Evolutionary conservation across 495 filamentous ascomycete species (phyloP).

Genomic region (Trichoderma gamsii): DNA sequence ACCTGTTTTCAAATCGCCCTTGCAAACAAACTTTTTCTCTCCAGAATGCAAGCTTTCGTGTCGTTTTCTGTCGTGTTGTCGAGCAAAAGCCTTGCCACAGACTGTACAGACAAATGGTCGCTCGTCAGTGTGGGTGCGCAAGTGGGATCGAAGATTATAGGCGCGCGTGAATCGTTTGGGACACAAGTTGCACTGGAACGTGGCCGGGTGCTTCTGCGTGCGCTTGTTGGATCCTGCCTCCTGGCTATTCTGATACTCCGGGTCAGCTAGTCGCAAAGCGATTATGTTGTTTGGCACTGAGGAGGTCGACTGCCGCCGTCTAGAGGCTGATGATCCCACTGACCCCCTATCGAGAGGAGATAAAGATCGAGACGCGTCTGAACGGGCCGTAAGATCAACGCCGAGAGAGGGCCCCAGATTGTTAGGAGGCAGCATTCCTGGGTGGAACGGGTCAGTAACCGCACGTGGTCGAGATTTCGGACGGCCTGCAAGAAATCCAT

Average conservation of each 20-base stretch:
- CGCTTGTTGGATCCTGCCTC: slow-evolving; percentile 58
- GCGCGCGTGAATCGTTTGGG: slow-evolving; percentile 85
- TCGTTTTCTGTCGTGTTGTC: slow-evolving; percentile 88
- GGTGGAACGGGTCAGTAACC: slow-evolving; percentile 67
- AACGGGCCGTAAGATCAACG: slow-evolving; percentile 41
- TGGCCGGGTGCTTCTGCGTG: slow-evolving; percentile 91
- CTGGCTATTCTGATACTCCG: slow-evolving; percentile 67
- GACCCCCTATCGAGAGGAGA: slow-evolving; percentile 58
- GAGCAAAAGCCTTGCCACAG: slow-evolving; percentile 91
- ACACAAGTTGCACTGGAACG: slow-evolving; percentile 79
- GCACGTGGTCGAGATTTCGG: slow-evolving; percentile 56
- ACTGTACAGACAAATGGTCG: slow-evolving; percentile 92
- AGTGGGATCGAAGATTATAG: slow-evolving; percentile 85
- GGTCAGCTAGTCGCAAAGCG: slow-evolving; percentile 85
- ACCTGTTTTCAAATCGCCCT: slow-evolving; percentile 75
- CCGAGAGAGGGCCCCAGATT: slow-evolving; percentile 26
- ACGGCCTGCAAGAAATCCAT: slow-evolving; percentile 35
- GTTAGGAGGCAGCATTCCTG: slow-evolving; percentile 39
- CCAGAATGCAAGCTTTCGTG: slow-evolving; percentile 88
- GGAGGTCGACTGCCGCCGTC: slow-evolving; percentile 80
- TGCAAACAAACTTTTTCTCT: slow-evolving; percentile 96
- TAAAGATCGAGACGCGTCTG: slow-evolving; percentile 56
- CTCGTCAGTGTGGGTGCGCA: slow-evolving; percentile 89
- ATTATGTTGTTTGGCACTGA: slow-evolving; percentile 85
- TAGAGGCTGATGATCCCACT: slow-evolving; percentile 51